Conservation (phyloP, 2,329 filamentous ascomycete genomes). For the Sarocladium oryzae region DNA sequence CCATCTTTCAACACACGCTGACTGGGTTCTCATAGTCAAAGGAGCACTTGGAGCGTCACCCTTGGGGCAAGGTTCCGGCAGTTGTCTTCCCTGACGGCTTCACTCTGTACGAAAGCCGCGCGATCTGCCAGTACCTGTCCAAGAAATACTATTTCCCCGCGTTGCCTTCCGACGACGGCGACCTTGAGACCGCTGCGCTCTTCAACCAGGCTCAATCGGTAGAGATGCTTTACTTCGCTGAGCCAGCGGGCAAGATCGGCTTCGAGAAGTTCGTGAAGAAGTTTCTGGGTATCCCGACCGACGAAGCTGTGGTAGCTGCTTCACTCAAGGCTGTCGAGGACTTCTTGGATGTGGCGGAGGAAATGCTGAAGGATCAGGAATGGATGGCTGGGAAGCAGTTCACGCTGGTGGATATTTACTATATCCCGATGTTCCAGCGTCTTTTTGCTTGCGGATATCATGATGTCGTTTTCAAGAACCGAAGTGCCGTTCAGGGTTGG, state of each 20-base stretch:
- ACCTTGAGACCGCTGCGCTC: constrained; percentile 32
- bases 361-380: constrained; percentile 27
- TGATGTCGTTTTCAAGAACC: constrained; percentile 26
- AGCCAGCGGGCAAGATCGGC: constrained; percentile 33
- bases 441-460: constrained; percentile 33
- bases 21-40: constrained; percentile 24
- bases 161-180: constrained; percentile 24
- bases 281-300: constrained; percentile 33
- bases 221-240: constrained; percentile 37
- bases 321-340: constrained; percentile 29
- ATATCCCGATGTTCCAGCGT: constrained; percentile 37
- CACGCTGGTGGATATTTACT: constrained; percentile 39
- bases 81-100: constrained; percentile 33
- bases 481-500: constrained; percentile 32
- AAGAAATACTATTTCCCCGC: constrained; percentile 39
- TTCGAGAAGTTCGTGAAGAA: constrained; percentile 40
- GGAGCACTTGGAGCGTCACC: constrained; percentile 31
- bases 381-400: constrained; percentile 40
- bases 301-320: constrained; percentile 32
- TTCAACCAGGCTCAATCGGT: constrained; percentile 36
- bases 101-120: constrained; percentile 39
- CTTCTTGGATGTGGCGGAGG: constrained; percentile 37
- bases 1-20: too few relatives aligned
- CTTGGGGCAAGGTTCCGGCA: constrained; percentile 18
- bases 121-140: constrained; percentile 40